Base-by-base conservation (phyloP, 257 asterid species). In the Ocimum tenuiflorum region DNA sequence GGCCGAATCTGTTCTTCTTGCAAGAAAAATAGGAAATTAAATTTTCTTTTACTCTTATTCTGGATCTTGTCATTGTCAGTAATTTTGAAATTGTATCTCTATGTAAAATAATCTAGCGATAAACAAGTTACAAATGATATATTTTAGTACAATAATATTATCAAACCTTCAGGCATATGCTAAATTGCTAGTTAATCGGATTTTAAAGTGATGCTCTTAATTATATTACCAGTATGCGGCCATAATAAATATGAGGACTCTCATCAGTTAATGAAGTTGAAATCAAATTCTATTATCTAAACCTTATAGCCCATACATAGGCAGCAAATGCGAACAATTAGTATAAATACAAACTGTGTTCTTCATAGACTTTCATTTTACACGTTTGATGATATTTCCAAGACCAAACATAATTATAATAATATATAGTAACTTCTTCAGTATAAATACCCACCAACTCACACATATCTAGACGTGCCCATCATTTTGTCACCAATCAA, bases 381-480 rank as follows among this genome's bases (percentile, higher is more conserved):
- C 58, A 31, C 48, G 52, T 45, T 61, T 3, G 41, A 9, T 43
- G 42, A 13, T 31, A 33, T 61, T 61, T 60, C 41, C 12, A 43
- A 36, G 43, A 31, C 31, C 46, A 6, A 39, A 39, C 24, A 1
- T 15, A 19, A 13, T 23, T 22, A 35, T 1, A 17, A 35, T n/a
- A n/a, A n/a, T n/a, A 0, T 33, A 59, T 39, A 54, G 23, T 22
- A 24, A 17, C 23, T 3, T 38, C 22, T 1, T 56, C 0, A 10
- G 41, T 64, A 72, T 64, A 72, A 64, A 42, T 48, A 60, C 41
- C 36, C 47, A 7, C 70, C 22, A 36, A n/a, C 59, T 52, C 38
- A 52, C 12, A 23, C 35, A 23, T 22, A 51, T 20, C 10, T 20
- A 50, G 14, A 50, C 4, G 5, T 13, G 57, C 49, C 1, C 48